phyloP scores from a whole-genome alignment of 2,329 filamentous ascomycete species.

The Hypoxylon sp. region DNA sequence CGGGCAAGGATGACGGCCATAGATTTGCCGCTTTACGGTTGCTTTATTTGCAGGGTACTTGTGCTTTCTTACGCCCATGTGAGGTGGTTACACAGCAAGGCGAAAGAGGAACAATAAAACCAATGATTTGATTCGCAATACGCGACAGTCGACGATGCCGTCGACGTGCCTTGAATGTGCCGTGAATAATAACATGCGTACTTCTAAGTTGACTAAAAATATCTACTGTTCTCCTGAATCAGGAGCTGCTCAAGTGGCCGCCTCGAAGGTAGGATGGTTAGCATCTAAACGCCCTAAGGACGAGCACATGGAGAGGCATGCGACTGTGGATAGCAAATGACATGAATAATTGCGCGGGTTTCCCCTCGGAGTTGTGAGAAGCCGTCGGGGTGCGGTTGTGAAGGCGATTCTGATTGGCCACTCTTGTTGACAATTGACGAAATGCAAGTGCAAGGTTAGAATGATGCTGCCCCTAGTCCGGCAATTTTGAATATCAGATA shows the following conservation, averaged over 20 bases:
- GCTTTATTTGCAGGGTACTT: constrained; percentile 7
- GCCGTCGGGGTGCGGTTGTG: constrained; percentile 23
- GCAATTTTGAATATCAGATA: background rate
- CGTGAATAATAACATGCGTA: constrained; percentile 4
- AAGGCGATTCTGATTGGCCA: constrained; percentile 28
- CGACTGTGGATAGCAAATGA: background rate
- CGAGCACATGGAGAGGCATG: background rate
- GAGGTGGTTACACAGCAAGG: constrained; percentile 16
- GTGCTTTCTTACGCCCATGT: constrained; percentile 9
- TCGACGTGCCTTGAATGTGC: background rate
- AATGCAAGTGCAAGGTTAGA: constrained; percentile 18
- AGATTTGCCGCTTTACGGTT: constrained; percentile 10
- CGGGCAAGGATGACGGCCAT: constrained; percentile 4
- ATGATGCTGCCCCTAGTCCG: constrained; percentile 4
- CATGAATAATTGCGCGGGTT: background rate
- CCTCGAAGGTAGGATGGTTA: background rate
- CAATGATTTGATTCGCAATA: constrained; percentile 17
- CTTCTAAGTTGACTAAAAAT: background rate
- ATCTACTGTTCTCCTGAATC: background rate
- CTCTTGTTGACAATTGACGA: constrained; percentile 11
- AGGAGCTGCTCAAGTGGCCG: background rate
- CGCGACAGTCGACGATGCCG: background rate
- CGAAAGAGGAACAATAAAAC: background rate
- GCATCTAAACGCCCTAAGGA: background rate
- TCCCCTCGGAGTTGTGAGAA: constrained; percentile 25